Evolutionary conservation across 371 early-diverging fungal genomes (phyloP).

Genomic region (Lichtheimia corymbifera): DNA sequence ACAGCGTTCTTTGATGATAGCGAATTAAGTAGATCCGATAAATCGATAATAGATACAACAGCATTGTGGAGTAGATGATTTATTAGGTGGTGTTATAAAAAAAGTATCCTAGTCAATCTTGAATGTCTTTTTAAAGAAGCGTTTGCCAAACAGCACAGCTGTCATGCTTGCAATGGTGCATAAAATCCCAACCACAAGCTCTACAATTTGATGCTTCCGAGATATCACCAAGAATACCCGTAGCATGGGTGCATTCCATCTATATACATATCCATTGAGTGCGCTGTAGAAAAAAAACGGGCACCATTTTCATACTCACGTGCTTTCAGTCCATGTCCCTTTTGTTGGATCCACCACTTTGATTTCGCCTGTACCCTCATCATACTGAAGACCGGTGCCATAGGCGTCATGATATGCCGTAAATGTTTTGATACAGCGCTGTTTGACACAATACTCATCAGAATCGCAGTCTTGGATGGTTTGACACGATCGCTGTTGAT

Average conservation of each 20-base stretch:
- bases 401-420: slow-evolving; percentile 74
- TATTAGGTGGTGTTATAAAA: too few relatives aligned
- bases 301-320: slow-evolving; percentile 44
- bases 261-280: slow-evolving; percentile 15
- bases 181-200: slow-evolving; percentile 63
- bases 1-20: too few relatives aligned
- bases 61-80: background rate
- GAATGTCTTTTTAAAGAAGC: slow-evolving; percentile 43
- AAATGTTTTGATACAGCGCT: slow-evolving; percentile 53
- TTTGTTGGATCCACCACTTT: slow-evolving; percentile 63
- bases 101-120: slow-evolving; percentile 34
- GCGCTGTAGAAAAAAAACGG: background rate
- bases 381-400: slow-evolving; percentile 68
- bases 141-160: slow-evolving; percentile 32
- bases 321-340: slow-evolving; percentile 73
- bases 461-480: slow-evolving; percentile 37
- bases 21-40: too few relatives aligned
- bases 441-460: slow-evolving; percentile 53
- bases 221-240: slow-evolving; percentile 63
- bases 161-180: slow-evolving; percentile 41
- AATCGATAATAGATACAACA: background rate
- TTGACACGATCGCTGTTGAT: slow-evolving; percentile 22
- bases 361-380: slow-evolving; percentile 45
- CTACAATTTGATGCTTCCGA: slow-evolving; percentile 54
- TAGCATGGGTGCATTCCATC: slow-evolving; percentile 55